phyloP scores from a whole-genome alignment of 331 rosid genomes.

The Pyracantha coccinea region DNA sequence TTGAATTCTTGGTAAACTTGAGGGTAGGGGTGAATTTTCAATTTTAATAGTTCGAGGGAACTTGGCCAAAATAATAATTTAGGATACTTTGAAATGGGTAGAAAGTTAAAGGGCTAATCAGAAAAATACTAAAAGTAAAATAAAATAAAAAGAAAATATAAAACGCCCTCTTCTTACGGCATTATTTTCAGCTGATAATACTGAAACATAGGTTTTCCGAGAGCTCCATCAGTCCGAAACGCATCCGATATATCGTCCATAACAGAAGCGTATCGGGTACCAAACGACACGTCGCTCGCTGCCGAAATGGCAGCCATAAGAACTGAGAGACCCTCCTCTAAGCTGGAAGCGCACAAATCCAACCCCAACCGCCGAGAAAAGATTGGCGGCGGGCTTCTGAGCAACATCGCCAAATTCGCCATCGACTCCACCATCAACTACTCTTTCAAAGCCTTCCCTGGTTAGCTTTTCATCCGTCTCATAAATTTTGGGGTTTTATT shows the following conservation, averaged over 20 bases:
- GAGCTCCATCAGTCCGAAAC: not conserved
- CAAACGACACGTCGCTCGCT: not conserved
- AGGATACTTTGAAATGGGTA: too few relatives aligned
- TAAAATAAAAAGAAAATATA: too few relatives aligned
- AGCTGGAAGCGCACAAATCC: not conserved
- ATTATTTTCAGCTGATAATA: not conserved
- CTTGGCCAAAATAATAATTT: too few relatives aligned
- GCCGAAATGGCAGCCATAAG: constrained; percentile 6
- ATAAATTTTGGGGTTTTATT: not conserved
- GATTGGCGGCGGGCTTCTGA: constrained; percentile 28
- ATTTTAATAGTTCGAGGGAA: too few relatives aligned
- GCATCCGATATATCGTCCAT: not conserved
- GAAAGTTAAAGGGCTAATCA: too few relatives aligned
- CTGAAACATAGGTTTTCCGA: not conserved
- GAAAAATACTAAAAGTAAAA: too few relatives aligned
- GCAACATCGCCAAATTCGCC: constrained; percentile 43
- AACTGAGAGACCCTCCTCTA: not conserved
- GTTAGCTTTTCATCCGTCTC: constrained; percentile 23
- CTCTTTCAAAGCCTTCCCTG: constrained; percentile 40
- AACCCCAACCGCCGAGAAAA: constrained; percentile 1
- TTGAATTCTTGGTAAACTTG: too few relatives aligned
- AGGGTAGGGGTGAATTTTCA: too few relatives aligned
- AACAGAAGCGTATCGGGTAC: not conserved
- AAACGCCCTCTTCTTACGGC: not conserved
- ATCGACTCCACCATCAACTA: constrained; percentile 41